Percentiles rank a stretch among this genome's conserved stretches.
These are phyloP conservation scores for Amanita phalloides DNA, from an alignment of 768 basidiomycete genomes.

Conservation along the genomic window DNA sequence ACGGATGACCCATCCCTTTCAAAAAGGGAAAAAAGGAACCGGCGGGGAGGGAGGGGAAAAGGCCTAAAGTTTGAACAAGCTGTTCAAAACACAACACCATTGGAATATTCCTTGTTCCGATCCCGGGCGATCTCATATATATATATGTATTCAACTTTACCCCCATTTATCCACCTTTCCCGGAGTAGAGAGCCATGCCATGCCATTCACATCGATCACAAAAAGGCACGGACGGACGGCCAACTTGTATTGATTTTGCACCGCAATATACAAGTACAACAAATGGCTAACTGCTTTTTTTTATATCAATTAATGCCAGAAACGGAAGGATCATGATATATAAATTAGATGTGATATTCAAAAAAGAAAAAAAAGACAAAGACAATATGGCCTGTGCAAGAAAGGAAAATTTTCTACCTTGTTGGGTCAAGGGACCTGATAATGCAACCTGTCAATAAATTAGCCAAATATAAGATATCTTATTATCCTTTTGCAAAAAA, in stretches of 20 bases:
- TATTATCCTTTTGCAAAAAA: background rate
- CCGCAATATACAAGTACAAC: too few species aligned
- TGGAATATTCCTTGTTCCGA: background rate
- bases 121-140: background rate
- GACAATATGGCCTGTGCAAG: background rate
- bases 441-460: background rate
- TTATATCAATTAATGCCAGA: background rate
- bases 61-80: too few species aligned
- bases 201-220: background rate
- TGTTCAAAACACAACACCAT: too few species aligned
- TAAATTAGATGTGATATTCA: background rate
- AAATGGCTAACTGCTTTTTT: too few species aligned
- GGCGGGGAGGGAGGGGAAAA: too few species aligned
- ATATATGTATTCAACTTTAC: too few species aligned
- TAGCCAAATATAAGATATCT: background rate
- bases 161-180: background rate
- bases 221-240: background rate
- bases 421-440: background rate
- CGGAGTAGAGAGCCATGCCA: background rate
- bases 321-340: background rate
- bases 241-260: too few species aligned
- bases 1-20: too few species aligned
- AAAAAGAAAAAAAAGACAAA: background rate
- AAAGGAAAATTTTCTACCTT: slow-evolving; percentile 7
- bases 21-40: too few species aligned